These are phyloP conservation scores for Starmerella cellae DNA, from an alignment of 805 yeast species.

Conservation along the genomic window DNA sequence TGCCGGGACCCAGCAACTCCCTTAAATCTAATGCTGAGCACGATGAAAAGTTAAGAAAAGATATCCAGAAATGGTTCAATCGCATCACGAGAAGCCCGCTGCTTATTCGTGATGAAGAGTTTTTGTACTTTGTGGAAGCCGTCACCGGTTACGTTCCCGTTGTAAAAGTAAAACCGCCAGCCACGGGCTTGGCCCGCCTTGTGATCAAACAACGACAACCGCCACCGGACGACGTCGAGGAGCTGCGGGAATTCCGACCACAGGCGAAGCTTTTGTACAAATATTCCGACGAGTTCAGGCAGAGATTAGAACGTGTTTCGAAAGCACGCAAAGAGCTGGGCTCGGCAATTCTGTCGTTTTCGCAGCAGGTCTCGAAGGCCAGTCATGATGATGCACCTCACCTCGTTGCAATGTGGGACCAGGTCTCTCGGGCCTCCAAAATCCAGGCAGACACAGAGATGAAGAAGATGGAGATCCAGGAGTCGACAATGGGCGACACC, in stretches of 20 bases:
- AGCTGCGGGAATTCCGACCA: slow-evolving; percentile 77
- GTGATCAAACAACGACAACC: slow-evolving; percentile 84
- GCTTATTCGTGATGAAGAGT: slow-evolving; percentile 75
- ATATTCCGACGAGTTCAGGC: slow-evolving; percentile 36
- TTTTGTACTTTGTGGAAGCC: slow-evolving; percentile 68
- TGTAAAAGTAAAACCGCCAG: slow-evolving; percentile 48
- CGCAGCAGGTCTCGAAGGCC: slow-evolving; percentile 1
- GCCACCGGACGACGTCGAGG: slow-evolving; percentile 77
- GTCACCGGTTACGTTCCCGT: slow-evolving; percentile 56
- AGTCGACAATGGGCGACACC: slow-evolving; percentile 68
- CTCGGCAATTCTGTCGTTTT: slow-evolving; percentile 36
- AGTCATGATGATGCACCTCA: slow-evolving; percentile 2
- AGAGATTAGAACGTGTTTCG: slow-evolving; percentile 45
- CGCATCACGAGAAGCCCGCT: slow-evolving; percentile 62
- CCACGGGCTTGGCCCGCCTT: slow-evolving; percentile 76
- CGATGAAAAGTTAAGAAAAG: slow-evolving; percentile 38
- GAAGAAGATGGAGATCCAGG: slow-evolving; percentile 54
- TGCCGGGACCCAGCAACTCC: slow-evolving; percentile 62
- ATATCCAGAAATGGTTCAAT: slow-evolving; percentile 78
- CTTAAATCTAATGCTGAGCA: slow-evolving; percentile 83
- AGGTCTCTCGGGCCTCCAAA: slow-evolving; percentile 53
- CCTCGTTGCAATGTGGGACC: slow-evolving; percentile 45
- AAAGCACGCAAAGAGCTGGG: slow-evolving; percentile 38
- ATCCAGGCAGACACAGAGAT: slow-evolving; percentile 66
- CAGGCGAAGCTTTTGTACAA: slow-evolving; percentile 63